Percentiles rank a stretch among this genome's conserved stretches.
These are phyloP conservation scores for Heterobasidion irregulare DNA, from an alignment of 1,284 basidiomycete species.

Conservation along the genomic window DNA sequence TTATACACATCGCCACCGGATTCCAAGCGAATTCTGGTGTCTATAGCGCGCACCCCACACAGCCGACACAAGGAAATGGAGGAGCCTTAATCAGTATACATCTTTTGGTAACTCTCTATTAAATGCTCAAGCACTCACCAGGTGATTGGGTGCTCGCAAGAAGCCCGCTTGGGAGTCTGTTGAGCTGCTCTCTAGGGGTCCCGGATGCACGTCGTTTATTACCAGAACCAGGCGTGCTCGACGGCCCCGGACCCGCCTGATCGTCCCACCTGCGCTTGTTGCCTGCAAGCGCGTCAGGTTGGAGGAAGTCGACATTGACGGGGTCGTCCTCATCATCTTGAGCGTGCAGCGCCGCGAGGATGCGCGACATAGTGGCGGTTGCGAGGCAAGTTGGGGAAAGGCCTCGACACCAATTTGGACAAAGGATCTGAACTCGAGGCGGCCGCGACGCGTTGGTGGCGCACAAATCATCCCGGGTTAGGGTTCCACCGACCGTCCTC, in stretches of 20 bases:
- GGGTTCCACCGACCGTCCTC: neutral
- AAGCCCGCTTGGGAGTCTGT: conserved; percentile 6
- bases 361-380: no score
- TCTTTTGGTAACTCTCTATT: neutral
- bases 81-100: no score
- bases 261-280: neutral
- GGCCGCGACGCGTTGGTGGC: no score
- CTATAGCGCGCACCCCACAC: neutral
- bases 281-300: no score
- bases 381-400: no score
- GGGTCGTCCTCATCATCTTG: no score
- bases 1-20: neutral
- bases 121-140: neutral
- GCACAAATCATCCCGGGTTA: no score
- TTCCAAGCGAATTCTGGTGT: neutral
- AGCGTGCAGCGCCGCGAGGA: no score
- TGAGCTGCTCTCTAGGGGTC: neutral
- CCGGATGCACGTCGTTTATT: conserved; percentile 6
- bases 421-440: no score
- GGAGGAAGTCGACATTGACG: no score
- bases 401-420: no score
- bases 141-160: conserved; percentile 8
- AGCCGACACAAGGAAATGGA: neutral
- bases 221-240: neutral
- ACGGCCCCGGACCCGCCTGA: no score